Conservation (phyloP, 2,329 filamentous ascomycete genomes). For the Penicillium janthinellum region DNA sequence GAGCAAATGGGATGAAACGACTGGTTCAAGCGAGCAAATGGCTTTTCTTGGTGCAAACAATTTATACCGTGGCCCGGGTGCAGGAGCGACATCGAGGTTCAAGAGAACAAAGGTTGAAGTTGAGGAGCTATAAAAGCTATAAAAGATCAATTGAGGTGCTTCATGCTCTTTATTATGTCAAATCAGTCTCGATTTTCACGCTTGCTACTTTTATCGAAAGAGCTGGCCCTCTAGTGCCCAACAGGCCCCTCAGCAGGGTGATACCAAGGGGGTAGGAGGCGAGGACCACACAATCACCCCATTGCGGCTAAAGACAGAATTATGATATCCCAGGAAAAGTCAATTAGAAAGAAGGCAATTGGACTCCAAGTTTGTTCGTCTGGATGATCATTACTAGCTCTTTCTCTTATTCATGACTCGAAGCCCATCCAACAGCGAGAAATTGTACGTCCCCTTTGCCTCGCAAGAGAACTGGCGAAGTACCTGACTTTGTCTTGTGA, state of each 20-base stretch:
- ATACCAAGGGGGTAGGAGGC: slow-evolving; percentile 15
- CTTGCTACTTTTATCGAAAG: slow-evolving; percentile 7
- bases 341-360: slow-evolving; percentile 17
- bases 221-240: slow-evolving; percentile 22
- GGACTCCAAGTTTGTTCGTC: not conserved
- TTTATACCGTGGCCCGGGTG: not conserved
- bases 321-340: slow-evolving; percentile 16
- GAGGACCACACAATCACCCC: slow-evolving; percentile 15
- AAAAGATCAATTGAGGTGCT: not conserved
- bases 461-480: slow-evolving; percentile 3
- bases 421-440: slow-evolving; percentile 4
- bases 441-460: slow-evolving; percentile 19
- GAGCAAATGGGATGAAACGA: not conserved
- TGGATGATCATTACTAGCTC: not conserved
- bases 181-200: slow-evolving; percentile 7
- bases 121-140: not conserved
- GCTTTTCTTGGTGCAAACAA: slow-evolving; percentile 3
- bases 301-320: slow-evolving; percentile 12
- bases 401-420: not conserved
- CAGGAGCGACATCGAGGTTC: slow-evolving; percentile 5
- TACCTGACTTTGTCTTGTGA: slow-evolving; percentile 23
- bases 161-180: slow-evolving; percentile 19
- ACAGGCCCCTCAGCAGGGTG: slow-evolving; percentile 16
- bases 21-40: not conserved
- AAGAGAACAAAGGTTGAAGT: slow-evolving; percentile 5